Evolutionary conservation across 2,329 filamentous ascomycete species (phyloP).

Genomic region (Cladosporium sp.): DNA sequence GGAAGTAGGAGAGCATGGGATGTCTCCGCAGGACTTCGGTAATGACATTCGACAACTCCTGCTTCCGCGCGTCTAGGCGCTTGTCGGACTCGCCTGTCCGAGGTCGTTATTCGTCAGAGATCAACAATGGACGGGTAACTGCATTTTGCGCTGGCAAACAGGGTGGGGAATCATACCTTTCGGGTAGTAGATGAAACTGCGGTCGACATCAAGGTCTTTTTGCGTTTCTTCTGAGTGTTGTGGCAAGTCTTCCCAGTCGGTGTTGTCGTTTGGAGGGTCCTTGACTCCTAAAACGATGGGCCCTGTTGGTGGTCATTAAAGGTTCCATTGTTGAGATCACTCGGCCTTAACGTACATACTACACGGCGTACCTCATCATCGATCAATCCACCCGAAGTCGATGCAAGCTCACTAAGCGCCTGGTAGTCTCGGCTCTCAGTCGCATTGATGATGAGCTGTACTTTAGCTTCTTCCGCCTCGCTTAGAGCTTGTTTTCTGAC

Average conservation of each 20-base stretch:
- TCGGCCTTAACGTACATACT: constrained; percentile 62
- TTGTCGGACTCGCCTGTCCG: constrained; percentile 61
- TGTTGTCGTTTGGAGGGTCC: constrained; percentile 17
- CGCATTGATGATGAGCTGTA: constrained; percentile 36
- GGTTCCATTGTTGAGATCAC: constrained; percentile 12
- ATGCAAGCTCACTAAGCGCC: constrained; percentile 40
- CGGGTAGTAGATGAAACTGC: constrained; percentile 97
- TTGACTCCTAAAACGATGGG: constrained; percentile 51
- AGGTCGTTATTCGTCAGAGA: neutral
- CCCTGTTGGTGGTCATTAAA: too few relatives aligned
- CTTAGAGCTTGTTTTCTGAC: constrained; percentile 20
- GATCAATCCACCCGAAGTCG: constrained; percentile 42
- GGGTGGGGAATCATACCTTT: constrained; percentile 48
- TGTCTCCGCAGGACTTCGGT: constrained; percentile 72
- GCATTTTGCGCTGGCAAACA: neutral
- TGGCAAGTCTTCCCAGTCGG: constrained; percentile 59
- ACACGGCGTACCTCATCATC: constrained; percentile 57
- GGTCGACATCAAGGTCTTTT: constrained; percentile 85
- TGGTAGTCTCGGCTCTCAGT: constrained; percentile 38
- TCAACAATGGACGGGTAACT: neutral
- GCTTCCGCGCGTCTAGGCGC: constrained; percentile 67
- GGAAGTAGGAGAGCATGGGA: constrained; percentile 89
- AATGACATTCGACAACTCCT: constrained; percentile 76
- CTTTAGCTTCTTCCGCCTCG: constrained; percentile 24
- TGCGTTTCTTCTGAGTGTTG: constrained; percentile 86